phyloP scores from a whole-genome alignment of 2,329 filamentous ascomycete species.

The Pseudogymnoascus sp. region DNA sequence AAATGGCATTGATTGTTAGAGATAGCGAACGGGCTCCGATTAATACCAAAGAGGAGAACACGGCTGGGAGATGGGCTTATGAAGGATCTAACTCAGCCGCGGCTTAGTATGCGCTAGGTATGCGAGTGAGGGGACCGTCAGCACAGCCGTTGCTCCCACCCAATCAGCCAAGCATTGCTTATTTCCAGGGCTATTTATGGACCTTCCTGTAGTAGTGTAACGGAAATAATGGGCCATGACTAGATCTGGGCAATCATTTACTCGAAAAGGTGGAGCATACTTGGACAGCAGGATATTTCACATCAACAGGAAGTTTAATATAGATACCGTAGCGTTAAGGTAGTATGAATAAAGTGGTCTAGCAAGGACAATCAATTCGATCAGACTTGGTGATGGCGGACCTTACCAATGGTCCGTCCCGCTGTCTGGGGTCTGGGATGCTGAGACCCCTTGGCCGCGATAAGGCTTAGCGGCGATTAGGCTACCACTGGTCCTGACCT shows the following conservation, averaged over 20 bases:
- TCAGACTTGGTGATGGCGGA: background rate
- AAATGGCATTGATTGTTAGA: background rate
- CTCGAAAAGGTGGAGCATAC: background rate
- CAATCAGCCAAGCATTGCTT: slow-evolving; percentile 42
- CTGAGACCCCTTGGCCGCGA: background rate
- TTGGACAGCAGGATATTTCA: background rate
- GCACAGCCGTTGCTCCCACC: slow-evolving; percentile 52
- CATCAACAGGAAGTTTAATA: background rate
- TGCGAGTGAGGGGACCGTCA: slow-evolving; percentile 30
- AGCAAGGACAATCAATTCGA: background rate
- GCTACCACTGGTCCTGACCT: background rate
- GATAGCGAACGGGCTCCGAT: background rate
- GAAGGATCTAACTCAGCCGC: background rate
- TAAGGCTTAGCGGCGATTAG: background rate
- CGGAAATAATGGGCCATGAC: background rate
- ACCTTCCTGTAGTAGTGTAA: background rate
- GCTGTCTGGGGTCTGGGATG: background rate
- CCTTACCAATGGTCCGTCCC: background rate
- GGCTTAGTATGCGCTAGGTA: slow-evolving; percentile 24
- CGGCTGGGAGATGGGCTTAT: background rate
- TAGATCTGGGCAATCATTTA: background rate
- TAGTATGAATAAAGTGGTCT: background rate
- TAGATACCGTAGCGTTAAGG: background rate
- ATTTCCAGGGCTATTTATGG: background rate
- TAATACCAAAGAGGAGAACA: background rate